Evolutionary conservation across 2,329 filamentous ascomycete genomes (phyloP).

Genomic region (Sarocladium kiliense): DNA sequence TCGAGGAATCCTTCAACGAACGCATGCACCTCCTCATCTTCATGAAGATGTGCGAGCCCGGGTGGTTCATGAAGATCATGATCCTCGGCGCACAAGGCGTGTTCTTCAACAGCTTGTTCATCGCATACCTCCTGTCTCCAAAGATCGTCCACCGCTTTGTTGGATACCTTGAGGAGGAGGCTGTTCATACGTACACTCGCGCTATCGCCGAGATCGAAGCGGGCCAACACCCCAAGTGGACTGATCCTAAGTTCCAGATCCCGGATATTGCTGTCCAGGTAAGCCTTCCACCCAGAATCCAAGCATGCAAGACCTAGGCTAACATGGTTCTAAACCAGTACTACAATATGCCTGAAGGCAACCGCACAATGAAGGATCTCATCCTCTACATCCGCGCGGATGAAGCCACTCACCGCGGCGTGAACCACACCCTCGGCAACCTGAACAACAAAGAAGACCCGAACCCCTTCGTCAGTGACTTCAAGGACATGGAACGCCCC

Average conservation of each 20-base stretch:
- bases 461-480: slow-evolving; percentile 85
- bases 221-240: slow-evolving; percentile 80
- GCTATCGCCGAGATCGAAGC: slow-evolving; percentile 82
- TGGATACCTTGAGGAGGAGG: slow-evolving; percentile 95
- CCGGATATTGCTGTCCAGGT: slow-evolving; percentile 78
- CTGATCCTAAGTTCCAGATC: slow-evolving; percentile 61
- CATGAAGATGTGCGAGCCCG: slow-evolving; percentile 73
- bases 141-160: slow-evolving; percentile 92
- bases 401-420: slow-evolving; percentile 84
- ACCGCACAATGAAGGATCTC: slow-evolving; percentile 78
- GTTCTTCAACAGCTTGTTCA: slow-evolving; percentile 92
- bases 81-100: slow-evolving; percentile 90
- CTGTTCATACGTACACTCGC: slow-evolving; percentile 89
- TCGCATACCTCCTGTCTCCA: slow-evolving; percentile 81
- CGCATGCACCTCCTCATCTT: slow-evolving; percentile 91
- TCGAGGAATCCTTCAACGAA: slow-evolving; percentile 90
- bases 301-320: too few species aligned
- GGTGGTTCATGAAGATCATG: slow-evolving; percentile 86
- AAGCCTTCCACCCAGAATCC: slow-evolving; percentile 13
- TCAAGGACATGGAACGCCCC: slow-evolving; percentile 64
- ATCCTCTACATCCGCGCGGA: slow-evolving; percentile 86
- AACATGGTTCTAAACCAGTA: slow-evolving; percentile 43
- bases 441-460: slow-evolving; percentile 80
- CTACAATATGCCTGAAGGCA: slow-evolving; percentile 87
- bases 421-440: slow-evolving; percentile 93